Evolutionary conservation across 371 early-diverging fungal species (phyloP), one percentile per base, ranked within the genome.

Genomic region (Circinella umbellata): DNA sequence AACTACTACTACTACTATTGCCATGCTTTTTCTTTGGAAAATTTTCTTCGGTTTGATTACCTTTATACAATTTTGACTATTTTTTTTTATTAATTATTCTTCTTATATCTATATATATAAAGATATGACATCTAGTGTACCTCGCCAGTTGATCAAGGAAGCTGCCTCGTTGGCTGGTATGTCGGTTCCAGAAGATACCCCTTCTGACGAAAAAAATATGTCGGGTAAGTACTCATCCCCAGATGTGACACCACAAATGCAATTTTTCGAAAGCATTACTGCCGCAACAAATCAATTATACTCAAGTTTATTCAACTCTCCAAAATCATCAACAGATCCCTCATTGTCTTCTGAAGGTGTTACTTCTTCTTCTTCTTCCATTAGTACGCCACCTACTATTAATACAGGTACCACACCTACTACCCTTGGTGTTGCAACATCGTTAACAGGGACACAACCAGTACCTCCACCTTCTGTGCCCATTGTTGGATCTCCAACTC

Each of bases 81-180:
- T 47, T 47, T 47, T 47, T 47, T 47, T 47, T n/a, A n/a, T 47
- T 47, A 1, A 47, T 34, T 51, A 34, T 18, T 18, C 15, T 4
- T 39, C 6, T 18, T 20, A 7, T 57, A 27, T 57, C 59, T 18
- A 18, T 57, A 51, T 27, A 36, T 20, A 18, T 9, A 62, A 48
- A 47, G 35, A 35, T 57, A 46, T 47, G 14, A 60, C 59, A 4
- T 34, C 46, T 27, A 27, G 14, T 59, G 60, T 55, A 27, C 39
- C 67, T 47, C 39, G 57, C 35, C 49, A 69, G 17, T 51, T 71
- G 10, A 71, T 71, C 54, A 48, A 71, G 38, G 71, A 71, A 54
- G 71, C 71, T 9, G 71, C 71, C 0, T 61, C 71, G 7, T 59
- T 71, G 15, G 71, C 71, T 4, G 67, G 67, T 3, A 63, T 71